A percentile compares a stretch with the other conserved stretches of the same genome.
These are phyloP conservation scores for Phyllosticta citriasiana DNA, from an alignment of 2,329 filamentous ascomycete species.

Conservation along the genomic window DNA sequence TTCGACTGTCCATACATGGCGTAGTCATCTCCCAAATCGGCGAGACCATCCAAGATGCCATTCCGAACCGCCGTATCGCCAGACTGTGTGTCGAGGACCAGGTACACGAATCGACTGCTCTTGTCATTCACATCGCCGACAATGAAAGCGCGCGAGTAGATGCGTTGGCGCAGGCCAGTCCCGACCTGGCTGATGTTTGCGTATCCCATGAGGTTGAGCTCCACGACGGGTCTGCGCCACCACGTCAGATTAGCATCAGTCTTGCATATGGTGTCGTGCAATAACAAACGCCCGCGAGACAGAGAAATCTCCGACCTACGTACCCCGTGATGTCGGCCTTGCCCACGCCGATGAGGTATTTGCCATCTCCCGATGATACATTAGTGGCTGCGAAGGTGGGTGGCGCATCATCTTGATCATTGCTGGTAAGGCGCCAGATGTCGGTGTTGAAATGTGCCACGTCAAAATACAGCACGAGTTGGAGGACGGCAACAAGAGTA, in stretches of 20 bases:
- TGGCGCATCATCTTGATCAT: background rate
- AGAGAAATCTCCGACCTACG: background rate
- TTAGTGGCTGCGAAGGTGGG: slow-evolving; percentile 11
- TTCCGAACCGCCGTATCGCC: slow-evolving; percentile 83
- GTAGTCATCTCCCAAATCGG: slow-evolving; percentile 60
- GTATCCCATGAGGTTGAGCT: slow-evolving; percentile 88
- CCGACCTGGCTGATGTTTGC: slow-evolving; percentile 76
- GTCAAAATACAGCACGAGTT: slow-evolving; percentile 25
- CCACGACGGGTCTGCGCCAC: slow-evolving; percentile 60
- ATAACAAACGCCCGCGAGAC: background rate
- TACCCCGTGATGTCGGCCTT: slow-evolving; percentile 66
- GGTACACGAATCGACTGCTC: slow-evolving; percentile 68
- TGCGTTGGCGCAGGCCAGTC: slow-evolving; percentile 72
- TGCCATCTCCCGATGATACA: slow-evolving; percentile 30
- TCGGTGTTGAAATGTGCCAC: slow-evolving; percentile 21
- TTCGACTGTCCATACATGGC: slow-evolving; percentile 68
- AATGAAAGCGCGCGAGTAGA: slow-evolving; percentile 86
- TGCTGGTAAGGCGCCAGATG: slow-evolving; percentile 21
- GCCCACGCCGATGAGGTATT: slow-evolving; percentile 57
- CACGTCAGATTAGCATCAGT: background rate
- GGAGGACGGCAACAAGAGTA: slow-evolving; percentile 23
- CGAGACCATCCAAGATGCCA: slow-evolving; percentile 71
- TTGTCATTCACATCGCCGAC: slow-evolving; percentile 58
- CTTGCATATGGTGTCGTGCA: background rate
- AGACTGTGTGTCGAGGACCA: slow-evolving; percentile 77